These are phyloP conservation scores for Fusarium sp. DNA, from an alignment of 2,329 filamentous ascomycete genomes.

Conservation along the genomic window DNA sequence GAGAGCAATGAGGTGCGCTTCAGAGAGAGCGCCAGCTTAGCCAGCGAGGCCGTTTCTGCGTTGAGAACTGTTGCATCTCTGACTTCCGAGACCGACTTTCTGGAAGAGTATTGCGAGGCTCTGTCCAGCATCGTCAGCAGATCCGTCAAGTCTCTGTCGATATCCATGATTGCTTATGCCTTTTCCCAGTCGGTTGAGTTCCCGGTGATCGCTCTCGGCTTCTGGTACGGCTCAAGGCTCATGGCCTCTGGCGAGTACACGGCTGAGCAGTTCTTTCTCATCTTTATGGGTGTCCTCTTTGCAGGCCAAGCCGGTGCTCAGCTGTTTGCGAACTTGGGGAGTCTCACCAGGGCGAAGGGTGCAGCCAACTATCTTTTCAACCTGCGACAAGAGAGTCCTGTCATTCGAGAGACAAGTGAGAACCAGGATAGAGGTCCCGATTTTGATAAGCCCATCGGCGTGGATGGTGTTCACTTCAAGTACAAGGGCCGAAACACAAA, in stretches of 20 bases:
- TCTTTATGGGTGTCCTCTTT: constrained; percentile 54
- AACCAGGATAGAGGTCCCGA: constrained; percentile 45
- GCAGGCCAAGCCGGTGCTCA: constrained; percentile 45
- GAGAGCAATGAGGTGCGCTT: constrained; percentile 48
- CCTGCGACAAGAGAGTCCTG: constrained; percentile 48
- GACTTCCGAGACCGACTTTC: constrained; percentile 49
- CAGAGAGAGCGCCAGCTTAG: constrained; percentile 54
- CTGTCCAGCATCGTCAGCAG: constrained; percentile 42
- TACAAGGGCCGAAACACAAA: constrained; percentile 16
- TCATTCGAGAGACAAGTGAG: constrained; percentile 49
- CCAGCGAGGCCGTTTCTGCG: constrained; percentile 56
- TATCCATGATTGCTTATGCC: constrained; percentile 26
- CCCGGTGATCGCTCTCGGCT: constrained; percentile 48
- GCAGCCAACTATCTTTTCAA: constrained; percentile 57
- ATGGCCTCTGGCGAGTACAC: constrained; percentile 49
- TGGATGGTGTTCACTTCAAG: constrained; percentile 18
- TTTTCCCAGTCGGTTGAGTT: constrained; percentile 44
- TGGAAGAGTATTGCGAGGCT: constrained; percentile 47
- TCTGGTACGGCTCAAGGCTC: constrained; percentile 46
- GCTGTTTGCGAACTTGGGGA: constrained; percentile 52
- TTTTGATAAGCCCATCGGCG: constrained; percentile 21
- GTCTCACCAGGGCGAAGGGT: constrained; percentile 56
- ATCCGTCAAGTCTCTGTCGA: constrained; percentile 14
- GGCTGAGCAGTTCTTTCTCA: constrained; percentile 52
- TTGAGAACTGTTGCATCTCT: constrained; percentile 57